Evolutionary conservation across 371 early-diverging fungal genomes (phyloP), one percentile per base, ranked within the genome.

Genomic region (Mucor racemosus): DNA sequence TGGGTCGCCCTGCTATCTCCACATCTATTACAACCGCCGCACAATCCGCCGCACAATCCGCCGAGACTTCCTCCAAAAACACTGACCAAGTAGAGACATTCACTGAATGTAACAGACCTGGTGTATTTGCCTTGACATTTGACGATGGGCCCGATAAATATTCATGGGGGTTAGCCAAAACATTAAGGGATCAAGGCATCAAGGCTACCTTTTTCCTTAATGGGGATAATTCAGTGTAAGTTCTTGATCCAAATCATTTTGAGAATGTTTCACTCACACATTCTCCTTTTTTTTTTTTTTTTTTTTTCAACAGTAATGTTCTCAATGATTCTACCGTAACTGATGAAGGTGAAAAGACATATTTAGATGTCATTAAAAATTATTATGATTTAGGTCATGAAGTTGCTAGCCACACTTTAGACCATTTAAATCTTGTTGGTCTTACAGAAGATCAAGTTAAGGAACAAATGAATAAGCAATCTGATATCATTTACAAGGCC

Each of bases 201-300:
- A 50, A 58, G 42, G 90, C 84, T 3, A 92, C 90, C 4, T 91
- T 90, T 73, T 92, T 89, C 65, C 66, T 89, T 42, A 85, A 88
- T 65, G 91, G 90, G 13, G 42, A 72, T 1, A 75, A 75, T 53
- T 72, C 64, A 56, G 68, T 72, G 62, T 62, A 62, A 26, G 62
- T 54, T 33, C 7, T 56, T 4, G 4, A 31, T 55, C n/a, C 14
- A 14, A 17, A 35, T 35, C 0, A 26, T 3, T 26, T 26, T 3
- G 26, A 26, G 26, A 26, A 26, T 35, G 35, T 15, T 33, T 34
- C 35, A 33, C 11, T 44, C 11, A 44, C 34, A 50, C 8, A 42
- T 33, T 33, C 44, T 42, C 31, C 9, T n/a, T 46, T 50, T 36
- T 31, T 64, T 38, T 9, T 38, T 38, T 7, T 38, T 38, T 11